Evolutionary conservation across 2,329 filamentous ascomycete genomes (phyloP), one percentile per base, ranked within the genome.

Genomic region (Talaromyces sp.): DNA sequence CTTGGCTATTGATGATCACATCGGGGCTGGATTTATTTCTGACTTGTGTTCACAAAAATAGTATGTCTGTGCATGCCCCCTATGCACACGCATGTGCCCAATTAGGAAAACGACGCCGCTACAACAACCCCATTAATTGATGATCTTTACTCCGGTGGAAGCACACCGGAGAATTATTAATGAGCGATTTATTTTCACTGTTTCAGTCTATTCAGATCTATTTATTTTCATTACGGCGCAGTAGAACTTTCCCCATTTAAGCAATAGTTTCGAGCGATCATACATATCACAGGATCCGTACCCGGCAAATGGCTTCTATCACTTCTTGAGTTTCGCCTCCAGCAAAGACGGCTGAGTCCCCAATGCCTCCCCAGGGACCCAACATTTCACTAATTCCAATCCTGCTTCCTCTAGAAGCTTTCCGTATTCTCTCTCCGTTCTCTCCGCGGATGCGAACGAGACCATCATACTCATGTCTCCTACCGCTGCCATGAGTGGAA

Each of bases 391-490:
- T 6, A 69, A 44, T 33, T 47, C 60, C 5, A 68, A 64, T 4
- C 65, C 63, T 6, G 65, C 66, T 33, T 58, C 60, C 10, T 65
- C 59, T 27, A 71, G 55, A 10, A 72, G 60, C 15, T 56, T 53
- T 5, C 44, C 33, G 68, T 67, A 72, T 54, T 71, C 65, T 44
- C 53, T 52, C 47, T 68, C 62, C 0, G 63, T 68, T 1, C 69
- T 63, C 32, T 71, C 68, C 55, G 66, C 42, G 1, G 65, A 62
- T 17, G 64, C 58, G 39, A 70, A 63, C 5, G 61, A 47, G 25
- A 62, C 55, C 69, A 70, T 65, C 70, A 70, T 65, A 27, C 60
- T 61, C 4, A 69, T 27, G 58, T 71, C 67, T 39, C 55, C 15
- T 10, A 30, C 17, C 9, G 33, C 58, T 62, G 36, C 28, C 11